Base-by-base conservation (phyloP, 1,139 yeast species). In the Kazachstania sp. region DNA sequence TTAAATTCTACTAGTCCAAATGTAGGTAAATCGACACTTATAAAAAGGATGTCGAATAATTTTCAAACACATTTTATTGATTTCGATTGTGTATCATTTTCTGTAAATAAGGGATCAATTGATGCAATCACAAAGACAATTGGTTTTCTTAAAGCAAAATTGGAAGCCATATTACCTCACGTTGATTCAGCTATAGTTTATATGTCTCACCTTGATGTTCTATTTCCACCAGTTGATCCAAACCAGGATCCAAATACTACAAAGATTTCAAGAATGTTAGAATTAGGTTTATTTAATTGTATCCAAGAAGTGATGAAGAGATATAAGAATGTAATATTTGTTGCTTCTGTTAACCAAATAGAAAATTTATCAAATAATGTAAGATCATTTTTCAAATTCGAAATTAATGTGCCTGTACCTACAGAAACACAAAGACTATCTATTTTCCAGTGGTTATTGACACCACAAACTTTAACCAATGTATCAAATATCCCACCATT, bases 71-170 rank as follows among this genome's bases (percentile, higher is more conserved):
- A 86, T 55, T 65, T 84, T 13, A 69, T 84, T 39, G 86, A 79
- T 45, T 66, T 92, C 15, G 95, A 88, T 56, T 81, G 88, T 39
- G 74, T 78, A 55, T 72, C 70, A 34, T 51, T 73, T 3, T 51
- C 69, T 20, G 65, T 71, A 6, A 79, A 74, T 28, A 64, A 77
- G n/a, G 66, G 81, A 8, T 75, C 78, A 49, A 77, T 80, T 0
- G 88, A 90, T 1, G 79, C 86, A 32, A 95, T 86, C 50, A 69
- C 81, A 43, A 88, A 87, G 60, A 85, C 94, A 0, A 71, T 92
- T 31, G 98, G 96, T 0, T 68, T 78, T 2, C 69, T 92, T 15
- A 70, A 78, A 46, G 97, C 96, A 1, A 79, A 83, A 56, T 71
- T 87, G 7, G 97, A 88, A 54, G 74, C 81, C 41, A 70, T 73